Evolutionary conservation across 2,329 filamentous ascomycete genomes (phyloP), one percentile per base, ranked within the genome.

Genomic region (Westerdykella sp.): DNA sequence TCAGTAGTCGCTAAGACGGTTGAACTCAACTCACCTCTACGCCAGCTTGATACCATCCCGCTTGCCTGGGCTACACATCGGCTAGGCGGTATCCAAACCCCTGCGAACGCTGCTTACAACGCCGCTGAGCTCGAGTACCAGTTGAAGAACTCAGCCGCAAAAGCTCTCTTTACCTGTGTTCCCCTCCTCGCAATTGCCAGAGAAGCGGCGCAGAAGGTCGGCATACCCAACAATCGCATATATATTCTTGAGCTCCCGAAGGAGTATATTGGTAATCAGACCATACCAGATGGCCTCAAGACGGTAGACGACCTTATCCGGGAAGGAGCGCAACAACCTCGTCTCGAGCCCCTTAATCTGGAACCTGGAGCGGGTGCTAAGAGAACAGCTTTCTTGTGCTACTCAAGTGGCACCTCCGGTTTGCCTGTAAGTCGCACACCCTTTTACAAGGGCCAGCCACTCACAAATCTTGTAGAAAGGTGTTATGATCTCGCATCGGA

Each of bases 401-500:
- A 87, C 63, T 88, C 84, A 0, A 87, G 82, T 60, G 86, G 86
- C 15, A 91, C 86, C 1, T 89, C 85, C 10, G 86, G 86, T 3
- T 68, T 90, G 31, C 86, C 86, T 13, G 83, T 85, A 71, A 56
- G 50, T 22, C 3, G 74, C 25, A 35, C 15, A 18, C 7, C 4
- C 23, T 15, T 38, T 10, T 34, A 41, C 36, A 11, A 9, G n/a
- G 10, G 31, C 15, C 28, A 16, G 3, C 4, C 44, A 21, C 53
- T 59, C 31, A 59, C 31, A 10, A 16, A 4, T 10, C 2, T 1
- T 28, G 16, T 40, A 85, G 79, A 88, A 89, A 83, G 86, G 85
- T 36, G 86, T 90, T 41, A 88, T 87, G 81, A 85, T 91, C 46
- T 85, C 84, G 3, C 86, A 91, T 60, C 70, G 70, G 31, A 91